A percentile compares a stretch with the other conserved stretches of the same genome.
These are phyloP conservation scores for Xylaria sp. DNA, from an alignment of 2,329 filamentous ascomycete genomes.

Conservation along the genomic window DNA sequence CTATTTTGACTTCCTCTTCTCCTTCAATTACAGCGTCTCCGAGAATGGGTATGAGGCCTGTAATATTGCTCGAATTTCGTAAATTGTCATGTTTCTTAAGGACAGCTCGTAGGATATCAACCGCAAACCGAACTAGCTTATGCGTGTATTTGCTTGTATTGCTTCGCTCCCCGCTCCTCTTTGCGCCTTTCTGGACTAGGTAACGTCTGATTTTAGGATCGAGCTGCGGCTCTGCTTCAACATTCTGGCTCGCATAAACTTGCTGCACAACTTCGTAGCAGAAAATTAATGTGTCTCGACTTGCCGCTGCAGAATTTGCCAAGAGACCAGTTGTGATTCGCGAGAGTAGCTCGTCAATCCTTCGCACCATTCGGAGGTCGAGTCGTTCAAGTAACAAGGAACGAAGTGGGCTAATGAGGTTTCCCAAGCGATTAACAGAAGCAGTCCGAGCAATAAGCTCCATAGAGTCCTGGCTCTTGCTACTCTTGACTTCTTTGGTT, in stretches of 20 bases:
- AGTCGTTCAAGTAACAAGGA: conserved; percentile 85
- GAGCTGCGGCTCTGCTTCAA: conserved; percentile 63
- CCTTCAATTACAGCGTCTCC: conserved; percentile 86
- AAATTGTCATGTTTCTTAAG: conserved; percentile 86
- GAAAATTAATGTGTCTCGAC: conserved; percentile 87
- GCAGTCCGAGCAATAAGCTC: conserved; percentile 88
- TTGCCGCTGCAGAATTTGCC: conserved; percentile 81
- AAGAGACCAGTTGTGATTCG: conserved; percentile 86
- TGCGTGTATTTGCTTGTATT: conserved; percentile 82
- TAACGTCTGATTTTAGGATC: conserved; percentile 77
- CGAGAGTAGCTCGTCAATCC: conserved; percentile 88
- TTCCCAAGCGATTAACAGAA: conserved; percentile 77
- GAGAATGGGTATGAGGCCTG: conserved; percentile 87
- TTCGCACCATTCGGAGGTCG: conserved; percentile 82
- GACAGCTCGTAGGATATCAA: conserved; percentile 88
- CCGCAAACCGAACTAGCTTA: conserved; percentile 87
- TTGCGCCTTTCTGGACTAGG: conserved; percentile 81
- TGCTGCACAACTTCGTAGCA: conserved; percentile 95
- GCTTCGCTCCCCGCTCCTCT: conserved; percentile 77
- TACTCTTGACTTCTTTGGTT: conserved; percentile 98
- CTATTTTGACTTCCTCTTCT: conserved; percentile 93
- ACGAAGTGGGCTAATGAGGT: conserved; percentile 82
- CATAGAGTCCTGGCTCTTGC: conserved; percentile 98
- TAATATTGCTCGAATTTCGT: conserved; percentile 80
- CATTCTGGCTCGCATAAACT: conserved; percentile 75